Evolutionary conservation across 1,284 basidiomycete species (phyloP).

Genomic region (Papiliotrema nemorosa): DNA sequence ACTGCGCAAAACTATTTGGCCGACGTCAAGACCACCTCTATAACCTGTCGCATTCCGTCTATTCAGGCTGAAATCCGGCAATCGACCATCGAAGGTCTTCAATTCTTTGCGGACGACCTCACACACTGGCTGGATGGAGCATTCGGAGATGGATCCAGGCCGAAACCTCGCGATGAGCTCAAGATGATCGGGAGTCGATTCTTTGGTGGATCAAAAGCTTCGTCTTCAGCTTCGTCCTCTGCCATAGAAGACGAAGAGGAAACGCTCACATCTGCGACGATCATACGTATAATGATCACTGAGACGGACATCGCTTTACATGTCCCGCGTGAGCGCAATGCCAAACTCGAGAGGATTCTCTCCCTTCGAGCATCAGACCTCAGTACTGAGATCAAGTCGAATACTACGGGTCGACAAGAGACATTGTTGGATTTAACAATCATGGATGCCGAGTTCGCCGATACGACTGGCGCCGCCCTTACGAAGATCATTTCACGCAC

Average conservation of each 20-base stretch:
- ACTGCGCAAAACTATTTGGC: constrained; percentile 5
- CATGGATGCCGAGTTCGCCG: constrained; percentile 59
- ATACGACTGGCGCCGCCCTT: constrained; percentile 14
- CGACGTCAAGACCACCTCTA: constrained; percentile 21
- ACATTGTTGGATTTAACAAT: constrained; percentile 62
- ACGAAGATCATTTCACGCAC: constrained; percentile 27
- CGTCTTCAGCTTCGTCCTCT: constrained; percentile 42
- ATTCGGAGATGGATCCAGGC: constrained; percentile 40
- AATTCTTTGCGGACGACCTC: constrained; percentile 80
- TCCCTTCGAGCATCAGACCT: constrained; percentile 58
- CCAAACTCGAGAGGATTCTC: constrained; percentile 23
- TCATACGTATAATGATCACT: constrained; percentile 30
- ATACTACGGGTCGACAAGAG: constrained; percentile 58
- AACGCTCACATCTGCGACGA: constrained; percentile 21
- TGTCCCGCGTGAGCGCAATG: constrained; percentile 20
- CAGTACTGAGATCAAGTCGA: constrained; percentile 63
- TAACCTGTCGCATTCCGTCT: constrained; percentile 59
- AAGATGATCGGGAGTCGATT: constrained; percentile 80
- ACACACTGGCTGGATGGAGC: constrained; percentile 60
- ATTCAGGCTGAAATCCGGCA: constrained; percentile 59
- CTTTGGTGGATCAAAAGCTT: constrained; percentile 60
- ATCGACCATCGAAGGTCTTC: constrained; percentile 64
- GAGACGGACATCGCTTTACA: constrained; percentile 32
- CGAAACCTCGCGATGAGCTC: constrained; percentile 56
- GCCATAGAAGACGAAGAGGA: constrained; percentile 45